Percentiles rank a stretch among this genome's conserved stretches.
These are phyloP conservation scores for Aegle marmelos DNA, from an alignment of 345 rosid genomes.

Conservation along the genomic window DNA sequence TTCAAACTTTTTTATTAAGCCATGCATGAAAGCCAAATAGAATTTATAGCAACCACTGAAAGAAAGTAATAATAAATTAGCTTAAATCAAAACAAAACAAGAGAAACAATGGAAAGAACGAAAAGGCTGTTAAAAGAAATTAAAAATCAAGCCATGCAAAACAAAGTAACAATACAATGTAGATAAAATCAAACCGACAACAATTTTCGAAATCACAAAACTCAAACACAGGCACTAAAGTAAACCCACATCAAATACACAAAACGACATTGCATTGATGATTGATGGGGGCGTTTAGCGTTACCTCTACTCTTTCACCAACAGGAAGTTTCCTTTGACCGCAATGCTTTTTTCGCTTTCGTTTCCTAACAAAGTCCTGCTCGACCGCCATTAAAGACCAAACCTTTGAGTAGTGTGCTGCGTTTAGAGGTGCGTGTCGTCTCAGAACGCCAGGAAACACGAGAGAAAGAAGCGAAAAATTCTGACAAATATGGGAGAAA, in stretches of 20 bases:
- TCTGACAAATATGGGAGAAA: not conserved
- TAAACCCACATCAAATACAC: not conserved
- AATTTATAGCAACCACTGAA: not conserved
- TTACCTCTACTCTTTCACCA: conserved; percentile 37
- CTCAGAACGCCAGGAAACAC: not conserved
- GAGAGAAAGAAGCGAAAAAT: not conserved
- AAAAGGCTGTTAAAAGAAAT: not conserved
- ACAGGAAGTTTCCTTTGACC: conserved; percentile 5
- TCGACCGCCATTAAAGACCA: conserved; percentile 1
- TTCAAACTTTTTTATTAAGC: not conserved
- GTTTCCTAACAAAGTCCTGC: not conserved
- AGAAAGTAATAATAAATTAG: not conserved
- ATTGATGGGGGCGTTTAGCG: no score
- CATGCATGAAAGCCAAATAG: conserved; percentile 19
- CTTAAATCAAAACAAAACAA: not conserved
- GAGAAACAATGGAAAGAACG: not conserved
- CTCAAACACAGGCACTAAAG: not conserved
- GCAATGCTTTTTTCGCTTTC: conserved; percentile 18
- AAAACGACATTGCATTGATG: not conserved
- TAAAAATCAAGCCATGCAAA: not conserved
- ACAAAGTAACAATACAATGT: not conserved
- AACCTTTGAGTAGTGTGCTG: not conserved
- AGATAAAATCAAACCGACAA: not conserved
- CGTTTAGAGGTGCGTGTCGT: not conserved
- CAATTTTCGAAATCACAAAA: not conserved